These are phyloP conservation scores for Cunninghamia lanceolata DNA, from an alignment of 75 land plant genomes.

Conservation along the genomic window DNA sequence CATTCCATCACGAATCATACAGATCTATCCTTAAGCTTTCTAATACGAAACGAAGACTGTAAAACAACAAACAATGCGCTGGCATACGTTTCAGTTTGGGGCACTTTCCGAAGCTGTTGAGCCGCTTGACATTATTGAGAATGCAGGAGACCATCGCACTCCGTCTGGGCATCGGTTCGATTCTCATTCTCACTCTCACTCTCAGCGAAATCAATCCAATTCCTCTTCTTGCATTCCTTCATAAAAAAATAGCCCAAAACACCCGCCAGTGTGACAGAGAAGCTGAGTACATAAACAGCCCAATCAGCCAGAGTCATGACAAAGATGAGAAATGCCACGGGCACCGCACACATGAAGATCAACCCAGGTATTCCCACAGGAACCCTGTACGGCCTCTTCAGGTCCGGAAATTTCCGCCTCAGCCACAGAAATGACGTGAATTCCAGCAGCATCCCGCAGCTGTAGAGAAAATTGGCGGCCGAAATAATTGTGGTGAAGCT, in stretches of 20 bases:
- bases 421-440: neutral
- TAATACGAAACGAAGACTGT: too few relatives aligned
- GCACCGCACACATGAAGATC: constrained; percentile 49
- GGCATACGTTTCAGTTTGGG: too few relatives aligned
- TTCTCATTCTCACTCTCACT: too few relatives aligned
- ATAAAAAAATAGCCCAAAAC: neutral
- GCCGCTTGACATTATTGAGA: too few relatives aligned
- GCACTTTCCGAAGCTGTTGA: too few relatives aligned
- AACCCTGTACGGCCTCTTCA: constrained; percentile 57
- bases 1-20: too few relatives aligned
- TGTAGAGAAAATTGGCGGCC: constrained; percentile 36
- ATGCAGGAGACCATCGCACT: too few relatives aligned
- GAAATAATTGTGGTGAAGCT: constrained; percentile 60
- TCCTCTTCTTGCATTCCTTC: neutral
- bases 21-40: too few relatives aligned
- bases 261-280: constrained; percentile 20
- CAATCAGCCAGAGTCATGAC: constrained; percentile 58
- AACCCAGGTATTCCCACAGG: constrained; percentile 38
- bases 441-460: constrained; percentile 57
- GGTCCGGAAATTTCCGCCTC: constrained; percentile 24
- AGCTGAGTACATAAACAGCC: constrained; percentile 26
- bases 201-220: too few relatives aligned
- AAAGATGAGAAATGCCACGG: constrained; percentile 44
- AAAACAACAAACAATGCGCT: too few relatives aligned
- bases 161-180: too few relatives aligned